Conservation (phyloP, 164 flowering plant genomes). For the Euptelea pleiosperma region DNA sequence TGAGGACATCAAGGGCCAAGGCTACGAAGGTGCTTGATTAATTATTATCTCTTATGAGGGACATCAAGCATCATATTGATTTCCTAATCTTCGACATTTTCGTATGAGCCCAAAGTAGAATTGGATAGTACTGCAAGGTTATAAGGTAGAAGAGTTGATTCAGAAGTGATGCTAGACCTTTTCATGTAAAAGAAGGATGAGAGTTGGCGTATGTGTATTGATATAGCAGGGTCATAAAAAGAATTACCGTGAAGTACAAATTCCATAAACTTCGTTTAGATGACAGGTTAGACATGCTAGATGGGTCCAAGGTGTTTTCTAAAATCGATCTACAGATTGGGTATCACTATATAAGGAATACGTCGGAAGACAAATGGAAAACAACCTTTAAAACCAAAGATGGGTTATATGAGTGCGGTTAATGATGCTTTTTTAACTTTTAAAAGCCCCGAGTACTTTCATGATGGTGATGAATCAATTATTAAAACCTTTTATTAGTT, state of each 20-base stretch:
- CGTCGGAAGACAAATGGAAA: background rate
- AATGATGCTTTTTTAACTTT: background rate
- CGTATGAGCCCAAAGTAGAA: no score
- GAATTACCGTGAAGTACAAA: background rate
- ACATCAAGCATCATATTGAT: no score
- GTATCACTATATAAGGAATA: background rate
- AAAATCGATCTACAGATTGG: background rate
- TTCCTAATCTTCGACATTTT: background rate
- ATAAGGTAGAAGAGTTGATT: background rate
- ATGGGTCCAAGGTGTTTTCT: background rate
- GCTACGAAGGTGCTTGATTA: no score
- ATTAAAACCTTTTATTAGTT: background rate
- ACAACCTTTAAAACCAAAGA: slow-evolving; percentile 1
- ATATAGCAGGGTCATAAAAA: slow-evolving; percentile 1
- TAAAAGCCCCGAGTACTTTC: background rate
- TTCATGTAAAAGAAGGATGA: no score
- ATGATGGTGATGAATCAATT: background rate
- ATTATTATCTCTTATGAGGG: no score
- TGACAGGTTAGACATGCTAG: background rate
- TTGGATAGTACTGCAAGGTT: background rate
- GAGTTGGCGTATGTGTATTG: background rate
- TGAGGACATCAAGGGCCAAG: no score
- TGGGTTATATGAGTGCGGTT: background rate
- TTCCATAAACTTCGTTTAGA: background rate
- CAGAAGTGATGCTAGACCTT: background rate